Base-by-base conservation (phyloP, 2,329 filamentous ascomycete species). In the Colletotrichum musae region DNA sequence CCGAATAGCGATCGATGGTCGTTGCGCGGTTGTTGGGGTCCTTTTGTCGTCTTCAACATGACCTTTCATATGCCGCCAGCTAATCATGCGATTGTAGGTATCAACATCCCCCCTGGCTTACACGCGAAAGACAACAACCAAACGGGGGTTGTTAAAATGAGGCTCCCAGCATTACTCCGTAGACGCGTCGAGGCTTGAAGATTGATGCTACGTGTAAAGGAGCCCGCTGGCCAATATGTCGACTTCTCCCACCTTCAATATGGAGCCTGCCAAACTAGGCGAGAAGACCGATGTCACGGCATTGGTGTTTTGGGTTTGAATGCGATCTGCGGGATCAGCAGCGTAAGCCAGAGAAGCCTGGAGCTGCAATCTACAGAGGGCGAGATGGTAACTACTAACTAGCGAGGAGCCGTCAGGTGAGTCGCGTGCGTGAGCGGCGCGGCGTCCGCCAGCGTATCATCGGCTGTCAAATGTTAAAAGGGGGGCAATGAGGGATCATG, bases 321-420 rank as follows among this genome's bases (percentile, higher is more conserved):
- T 70, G 51, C 52, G 67, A 70, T 69, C 62, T 66, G 62, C 66
- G 39, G 56, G 67, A 69, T 70, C 67, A 70, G 63, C 67, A 61
- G 45, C 54, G 50, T 51, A 58, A 50, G 28, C 32, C 54, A 65
- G 43, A 47, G 45, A 53, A 39, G 53, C 47, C 26, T 64, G 50
- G n/a, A 48, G 13, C 15, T 18, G 41, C 15, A 60, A 32, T 21
- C 61, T 47, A 59, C 53, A 24, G 32, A 36, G 32, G 10, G 26
- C 41, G 24, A 21, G n/a, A 13, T 57, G 43, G 51, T 66, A 47
- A 66, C 43, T 24, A 43, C 51, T 66, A 47, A 66, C 43, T 24
- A 43, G 45, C 50, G n/a, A 43, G 32, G 15, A 67, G 51, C 41
- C n/a, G 15, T 47, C 50, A 41, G 28, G 51, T 28, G 57, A 59